Evolutionary conservation across 2,329 filamentous ascomycete genomes (phyloP), one percentile per base, ranked within the genome.

Genomic region (Aspergillus costaricaensis): DNA sequence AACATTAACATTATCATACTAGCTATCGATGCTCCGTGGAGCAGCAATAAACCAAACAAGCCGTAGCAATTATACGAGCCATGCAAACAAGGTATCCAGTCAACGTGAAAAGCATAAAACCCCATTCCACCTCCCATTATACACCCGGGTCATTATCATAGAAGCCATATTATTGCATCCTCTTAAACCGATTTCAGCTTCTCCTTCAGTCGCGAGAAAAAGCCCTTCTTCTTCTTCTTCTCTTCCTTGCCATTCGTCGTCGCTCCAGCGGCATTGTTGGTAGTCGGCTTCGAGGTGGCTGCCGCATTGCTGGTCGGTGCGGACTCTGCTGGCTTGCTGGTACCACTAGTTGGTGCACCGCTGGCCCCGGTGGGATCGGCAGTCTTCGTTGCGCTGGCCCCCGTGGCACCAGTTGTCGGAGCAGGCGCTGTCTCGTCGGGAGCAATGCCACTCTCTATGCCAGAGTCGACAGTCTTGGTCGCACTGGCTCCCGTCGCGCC

Each of bases 151-250:
- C 43, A 55, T 59, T 50, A 27, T 36, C 30, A 44, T 32, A 43
- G 21, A 21, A 53, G 23, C 36, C 54, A 27, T 50, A 50, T 48
- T 19, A n/a, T 49, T 57, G 23, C 30, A 4, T 38, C 23, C 25
- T 17, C 12, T n/a, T 39, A 39, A 39, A 52, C 55, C 68, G 25
- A 79, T 68, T 78, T 78, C 59, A 85, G 75, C 74, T 83, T 85
- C 65, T 82, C 82, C 77, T 84, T 85, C 58, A 86, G 65, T 69
- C 78, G 81, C 32, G 74, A 74, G 71, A 90, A 85, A 68, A 90
- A 83, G 56, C 82, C 77, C 75, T 85, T 81, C 80, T 87, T 88
- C 82, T 88, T 88, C 81, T 89, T 90, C 79, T 85, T 86, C 76
- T 57, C 57, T 25, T 62, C 62, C 49, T 64, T 64, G 23, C 59